Base-by-base conservation (phyloP, 2,329 filamentous ascomycete genomes). In the Coniochaeta hoffmannii region DNA sequence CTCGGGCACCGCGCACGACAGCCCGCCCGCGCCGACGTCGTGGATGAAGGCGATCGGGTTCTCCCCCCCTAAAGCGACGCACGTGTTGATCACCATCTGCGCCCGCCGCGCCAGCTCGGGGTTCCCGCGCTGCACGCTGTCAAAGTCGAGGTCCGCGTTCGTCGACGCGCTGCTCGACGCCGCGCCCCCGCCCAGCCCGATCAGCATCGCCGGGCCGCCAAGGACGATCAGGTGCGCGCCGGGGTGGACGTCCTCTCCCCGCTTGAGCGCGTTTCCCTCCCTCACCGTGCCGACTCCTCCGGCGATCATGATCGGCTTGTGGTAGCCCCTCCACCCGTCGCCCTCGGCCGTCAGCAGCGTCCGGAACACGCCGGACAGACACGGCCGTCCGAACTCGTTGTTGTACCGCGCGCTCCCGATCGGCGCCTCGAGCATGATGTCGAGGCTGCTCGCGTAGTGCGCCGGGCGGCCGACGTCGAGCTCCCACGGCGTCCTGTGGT, bases 291-390 rank as follows among this genome's bases (percentile, higher is more conserved):
- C 94, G 34, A 97, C 84, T 67, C 94, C 94, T 67, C 94, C 94
- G 59, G 94, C 94, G 73, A 99, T 90, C 90, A 97, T 96, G 70
- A 96, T 97, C 10, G 94, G 94, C 76, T 99, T 99, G 73, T 97
- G 94, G 69, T 96, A 99, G 24, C 94, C 94, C 62, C 93, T 82
- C 66, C 90, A 81, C 62, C 96, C 90, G 19, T 78, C 79, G 51
- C 77, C 74, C 35, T 73, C 70, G 58, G 80, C 76, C 38, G 86
- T 88, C 30, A 95, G 83, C 35, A 99, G 80, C 1, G 94, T 99
- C 58, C 93, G 82, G 78, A 99, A 99, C 67, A 91, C 93, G 22
- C 94, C 94, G 2, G 87, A 82, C 12, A 95, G 87, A 66, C 87
- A 91, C 34, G 94, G 93, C 35, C 94, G 83, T 26, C 94, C 94